phyloP scores from a whole-genome alignment of 129 eudicot genomes.

The Chrysanthemum seticuspe region DNA sequence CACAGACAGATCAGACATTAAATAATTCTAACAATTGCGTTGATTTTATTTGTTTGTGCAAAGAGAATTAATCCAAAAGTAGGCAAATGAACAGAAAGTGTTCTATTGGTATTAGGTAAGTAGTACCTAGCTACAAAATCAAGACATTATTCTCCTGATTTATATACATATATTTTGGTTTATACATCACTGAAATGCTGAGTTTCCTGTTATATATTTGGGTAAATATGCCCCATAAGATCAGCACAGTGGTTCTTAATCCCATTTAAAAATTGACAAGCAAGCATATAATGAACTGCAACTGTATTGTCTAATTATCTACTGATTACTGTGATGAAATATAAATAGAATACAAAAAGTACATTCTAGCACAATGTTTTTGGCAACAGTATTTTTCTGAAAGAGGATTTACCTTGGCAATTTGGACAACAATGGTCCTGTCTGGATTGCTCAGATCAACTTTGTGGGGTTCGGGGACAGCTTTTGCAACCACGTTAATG shows the following conservation, averaged over 20 bases:
- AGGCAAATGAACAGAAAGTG: too few species aligned
- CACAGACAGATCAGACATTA: not conserved
- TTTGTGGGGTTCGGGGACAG: conserved; percentile 83
- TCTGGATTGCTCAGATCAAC: conserved; percentile 90
- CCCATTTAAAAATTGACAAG: not conserved
- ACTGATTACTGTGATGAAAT: not conserved
- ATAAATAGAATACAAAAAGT: not conserved
- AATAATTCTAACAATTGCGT: too few species aligned
- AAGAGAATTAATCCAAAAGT: too few species aligned
- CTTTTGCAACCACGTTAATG: conserved; percentile 80
- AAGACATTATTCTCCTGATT: too few species aligned
- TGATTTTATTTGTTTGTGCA: too few species aligned
- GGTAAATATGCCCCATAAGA: too few species aligned
- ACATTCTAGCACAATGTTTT: too few species aligned
- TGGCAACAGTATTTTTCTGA: too few species aligned
- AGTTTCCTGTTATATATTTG: not conserved
- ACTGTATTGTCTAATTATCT: not conserved
- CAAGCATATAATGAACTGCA: not conserved
- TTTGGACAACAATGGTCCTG: conserved; percentile 77
- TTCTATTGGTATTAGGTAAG: too few species aligned
- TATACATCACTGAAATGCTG: not conserved
- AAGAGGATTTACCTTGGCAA: conserved; percentile 66
- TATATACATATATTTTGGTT: not conserved
- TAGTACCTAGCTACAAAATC: too few species aligned
- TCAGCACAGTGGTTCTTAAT: not conserved